Evolutionary conservation across 2,329 filamentous ascomycete species (phyloP).

Genomic region (Colletotrichum costaricense): DNA sequence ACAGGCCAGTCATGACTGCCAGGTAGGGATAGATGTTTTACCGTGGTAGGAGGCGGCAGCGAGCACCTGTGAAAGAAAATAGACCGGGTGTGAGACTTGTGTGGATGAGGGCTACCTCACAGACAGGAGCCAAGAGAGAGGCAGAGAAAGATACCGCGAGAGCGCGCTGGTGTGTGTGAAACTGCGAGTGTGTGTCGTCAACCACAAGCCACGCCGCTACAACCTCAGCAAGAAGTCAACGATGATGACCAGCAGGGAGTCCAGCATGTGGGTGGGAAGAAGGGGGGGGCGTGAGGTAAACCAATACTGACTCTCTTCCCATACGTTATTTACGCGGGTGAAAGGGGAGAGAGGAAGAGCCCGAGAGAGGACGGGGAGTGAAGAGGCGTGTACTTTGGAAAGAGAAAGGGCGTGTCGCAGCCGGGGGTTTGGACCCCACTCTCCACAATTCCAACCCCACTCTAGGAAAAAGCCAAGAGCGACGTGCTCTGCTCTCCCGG

Average conservation of each 20-base stretch:
- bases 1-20: conserved; percentile 11
- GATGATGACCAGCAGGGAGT: conserved; percentile 3
- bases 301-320: conserved; percentile 9
- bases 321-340: conserved; percentile 1
- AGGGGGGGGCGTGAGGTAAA: neutral
- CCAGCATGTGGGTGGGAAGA: neutral
- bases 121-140: neutral
- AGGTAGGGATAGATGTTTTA: conserved; percentile 28
- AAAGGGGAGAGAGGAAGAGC: conserved; percentile 16
- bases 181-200: neutral
- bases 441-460: conserved; percentile 12
- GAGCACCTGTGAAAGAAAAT: conserved; percentile 18
- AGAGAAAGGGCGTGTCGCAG: neutral
- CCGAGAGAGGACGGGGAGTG: neutral
- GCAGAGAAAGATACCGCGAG: neutral
- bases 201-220: neutral
- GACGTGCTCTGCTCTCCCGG: conserved; percentile 33
- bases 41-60: conserved; percentile 11
- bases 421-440: conserved; percentile 7
- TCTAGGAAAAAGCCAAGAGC: conserved; percentile 27
- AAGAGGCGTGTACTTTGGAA: conserved; percentile 2
- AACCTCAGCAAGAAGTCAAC: neutral
- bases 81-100: conserved; percentile 7
- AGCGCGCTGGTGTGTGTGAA: neutral
- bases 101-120: neutral